Base-by-base conservation (phyloP, 768 basidiomycete species). In the Pisolithus orientalis region DNA sequence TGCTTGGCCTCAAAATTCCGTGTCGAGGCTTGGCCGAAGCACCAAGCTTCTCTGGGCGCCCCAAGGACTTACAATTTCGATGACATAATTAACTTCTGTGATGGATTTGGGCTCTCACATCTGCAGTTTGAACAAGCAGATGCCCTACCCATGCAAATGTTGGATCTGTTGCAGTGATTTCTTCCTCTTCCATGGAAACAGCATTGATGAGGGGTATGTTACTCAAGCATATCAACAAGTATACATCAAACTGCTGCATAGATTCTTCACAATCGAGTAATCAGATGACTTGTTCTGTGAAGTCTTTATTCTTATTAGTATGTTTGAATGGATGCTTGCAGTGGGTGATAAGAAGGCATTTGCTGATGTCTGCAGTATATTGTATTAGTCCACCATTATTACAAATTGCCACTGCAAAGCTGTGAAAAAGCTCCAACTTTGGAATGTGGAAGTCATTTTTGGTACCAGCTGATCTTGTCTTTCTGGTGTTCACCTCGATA, bases 331-430 rank as follows among this genome's bases (percentile, higher is more conserved):
- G 68, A 16, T 61, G 44, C 49, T 64, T 2, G 21, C 21, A 21
- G 21, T 21, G 21, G 21, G 21, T 21, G 21, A 21, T 21, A 21
- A 21, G 21, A 21, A 66, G 53, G 28, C 63, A 58, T 51, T 75
- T 66, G 10, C 66, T 70, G 11, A 62, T 51, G 54, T 75, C 67
- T 0, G 67, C 65, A 44, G 70, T 67, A 64, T 65, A 71, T 47
- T 76, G 69, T 6, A 63, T 59, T 2, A 67, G 43, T 8, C 53
- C 60, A 0, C 74, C 73, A 34, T 55, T 62, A 10, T 49, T 44
- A 11, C 44, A 48, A 17, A 73, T 69, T 14, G 2, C 38, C 21
- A 24, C 17, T 0, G 34, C n/a, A 11, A 48, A 48, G 34, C 32
- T 25, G 2, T 48, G 34, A 25, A 48, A 48, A 6, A 48, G 27